These are phyloP conservation scores for Oryza meyeriana DNA, from an alignment of 176 grass and related monocot species.

Conservation along the genomic window DNA sequence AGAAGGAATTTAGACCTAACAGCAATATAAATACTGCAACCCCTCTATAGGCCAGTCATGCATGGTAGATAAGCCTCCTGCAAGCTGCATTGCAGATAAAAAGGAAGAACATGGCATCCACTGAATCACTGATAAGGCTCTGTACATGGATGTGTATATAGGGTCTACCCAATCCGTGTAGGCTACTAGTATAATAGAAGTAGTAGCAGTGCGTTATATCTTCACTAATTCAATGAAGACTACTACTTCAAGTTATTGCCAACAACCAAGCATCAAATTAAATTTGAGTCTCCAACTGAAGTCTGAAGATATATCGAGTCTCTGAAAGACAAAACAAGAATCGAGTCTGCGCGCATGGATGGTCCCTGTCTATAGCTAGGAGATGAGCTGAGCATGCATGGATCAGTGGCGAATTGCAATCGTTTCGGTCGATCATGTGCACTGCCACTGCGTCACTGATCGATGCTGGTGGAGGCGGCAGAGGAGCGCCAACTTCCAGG, in stretches of 20 bases:
- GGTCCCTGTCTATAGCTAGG: neutral
- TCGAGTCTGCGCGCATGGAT: neutral
- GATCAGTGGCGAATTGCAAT: neutral
- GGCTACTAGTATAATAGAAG: neutral
- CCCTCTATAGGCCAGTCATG: neutral
- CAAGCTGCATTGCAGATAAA: neutral
- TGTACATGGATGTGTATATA: neutral
- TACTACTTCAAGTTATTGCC: neutral
- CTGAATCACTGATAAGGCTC: neutral
- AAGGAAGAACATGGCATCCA: constrained; percentile 8
- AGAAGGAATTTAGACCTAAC: neutral
- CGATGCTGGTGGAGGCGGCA: neutral
- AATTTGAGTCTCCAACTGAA: too few species aligned
- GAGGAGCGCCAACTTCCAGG: neutral
- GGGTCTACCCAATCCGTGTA: neutral
- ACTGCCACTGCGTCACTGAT: neutral
- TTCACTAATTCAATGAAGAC: neutral
- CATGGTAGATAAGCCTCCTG: neutral
- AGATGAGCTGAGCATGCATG: neutral
- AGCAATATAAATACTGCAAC: neutral
- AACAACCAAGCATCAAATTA: neutral
- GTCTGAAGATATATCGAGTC: too few species aligned
- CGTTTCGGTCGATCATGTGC: neutral
- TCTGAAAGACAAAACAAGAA: neutral
- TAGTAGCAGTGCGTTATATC: neutral